A percentile compares a stretch with the other conserved stretches of the same genome.
These are phyloP conservation scores for Pseudogymnoascus sp. DNA, from an alignment of 2,329 filamentous ascomycete species.

Conservation along the genomic window DNA sequence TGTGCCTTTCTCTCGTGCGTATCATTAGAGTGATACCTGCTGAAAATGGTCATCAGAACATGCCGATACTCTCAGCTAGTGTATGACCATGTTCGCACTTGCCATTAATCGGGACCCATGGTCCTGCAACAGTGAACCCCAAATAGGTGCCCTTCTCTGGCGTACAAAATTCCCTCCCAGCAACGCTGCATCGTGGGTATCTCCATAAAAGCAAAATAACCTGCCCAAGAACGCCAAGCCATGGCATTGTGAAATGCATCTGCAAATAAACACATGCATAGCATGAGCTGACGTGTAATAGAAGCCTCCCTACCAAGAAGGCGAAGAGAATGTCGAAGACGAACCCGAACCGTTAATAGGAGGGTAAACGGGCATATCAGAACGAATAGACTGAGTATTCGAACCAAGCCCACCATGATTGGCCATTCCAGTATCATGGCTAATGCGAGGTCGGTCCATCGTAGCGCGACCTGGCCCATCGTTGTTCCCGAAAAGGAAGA, in stretches of 20 bases:
- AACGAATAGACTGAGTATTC: neutral
- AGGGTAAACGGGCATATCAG: neutral
- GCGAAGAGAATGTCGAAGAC: neutral
- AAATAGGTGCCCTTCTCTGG: neutral
- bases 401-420: neutral
- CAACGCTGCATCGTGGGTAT: neutral
- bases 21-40: neutral
- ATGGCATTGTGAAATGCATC: neutral
- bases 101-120: neutral
- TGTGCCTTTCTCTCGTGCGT: neutral
- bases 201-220: constrained; percentile 1
- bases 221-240: neutral
- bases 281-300: neutral
- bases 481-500: constrained; percentile 51
- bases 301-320: neutral
- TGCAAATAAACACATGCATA: neutral
- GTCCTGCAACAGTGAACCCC: neutral
- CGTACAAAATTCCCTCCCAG: neutral
- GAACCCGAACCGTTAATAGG: neutral
- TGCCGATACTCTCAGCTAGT: neutral
- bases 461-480: neutral
- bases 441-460: neutral
- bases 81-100: neutral
- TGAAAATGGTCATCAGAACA: neutral
- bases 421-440: neutral